Conservation (phyloP, 495 filamentous ascomycete genomes). For the Neurospora sp. region DNA sequence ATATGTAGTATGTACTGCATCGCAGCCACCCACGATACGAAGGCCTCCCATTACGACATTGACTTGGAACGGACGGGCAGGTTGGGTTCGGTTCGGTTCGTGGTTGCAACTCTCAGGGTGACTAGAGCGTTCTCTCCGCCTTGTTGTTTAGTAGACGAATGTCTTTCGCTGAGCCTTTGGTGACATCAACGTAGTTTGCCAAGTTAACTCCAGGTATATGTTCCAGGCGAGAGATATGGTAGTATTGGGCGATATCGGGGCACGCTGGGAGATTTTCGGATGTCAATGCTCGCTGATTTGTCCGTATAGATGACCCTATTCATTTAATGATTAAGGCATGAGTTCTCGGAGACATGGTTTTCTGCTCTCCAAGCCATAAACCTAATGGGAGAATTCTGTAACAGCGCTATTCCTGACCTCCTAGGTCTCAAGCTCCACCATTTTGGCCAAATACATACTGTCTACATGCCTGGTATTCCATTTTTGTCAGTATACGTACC, state of each 20-base stretch:
- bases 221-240: not conserved
- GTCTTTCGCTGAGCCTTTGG: too few species aligned
- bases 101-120: too few species aligned
- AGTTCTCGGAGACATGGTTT: not conserved
- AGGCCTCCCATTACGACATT: too few species aligned
- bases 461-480: constrained; percentile 32
- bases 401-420: not conserved
- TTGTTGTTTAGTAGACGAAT: too few species aligned
- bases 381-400: not conserved
- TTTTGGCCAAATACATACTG: constrained; percentile 32
- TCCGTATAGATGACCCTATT: not conserved
- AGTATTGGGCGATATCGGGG: not conserved
- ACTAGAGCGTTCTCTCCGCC: too few species aligned
- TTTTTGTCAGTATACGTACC: not conserved
- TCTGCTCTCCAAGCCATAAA: not conserved
- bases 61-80: too few species aligned
- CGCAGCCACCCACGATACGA: too few species aligned
- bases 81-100: too few species aligned
- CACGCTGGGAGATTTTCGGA: not conserved
- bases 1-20: too few species aligned
- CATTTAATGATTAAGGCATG: not conserved
- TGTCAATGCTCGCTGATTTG: too few species aligned
- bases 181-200: too few species aligned
- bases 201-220: not conserved
- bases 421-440: constrained; percentile 7